Evolutionary conservation across 2,329 filamentous ascomycete genomes (phyloP), one percentile per base, ranked within the genome.

Genomic region (Akanthomyces muscarius): DNA sequence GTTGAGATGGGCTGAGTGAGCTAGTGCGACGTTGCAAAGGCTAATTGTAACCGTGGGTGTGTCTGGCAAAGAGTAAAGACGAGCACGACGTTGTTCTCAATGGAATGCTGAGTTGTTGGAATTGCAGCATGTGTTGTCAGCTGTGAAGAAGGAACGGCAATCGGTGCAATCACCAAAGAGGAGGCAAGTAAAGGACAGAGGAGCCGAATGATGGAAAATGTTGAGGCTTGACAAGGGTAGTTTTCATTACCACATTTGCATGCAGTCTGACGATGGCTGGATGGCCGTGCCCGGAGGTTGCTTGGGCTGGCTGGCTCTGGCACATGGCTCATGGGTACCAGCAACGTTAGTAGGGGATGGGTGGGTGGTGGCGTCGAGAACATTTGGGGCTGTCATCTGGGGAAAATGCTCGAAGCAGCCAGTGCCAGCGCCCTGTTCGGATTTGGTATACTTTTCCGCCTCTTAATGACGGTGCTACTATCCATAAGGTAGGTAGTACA

Each of bases 161-260:
- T 41, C 16, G 13, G 4, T 5, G 3, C 14, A 36, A 16, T 16
- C 10, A 5, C 38, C 38, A 3, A 45, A 30, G 10, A 7, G n/a
- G 16, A 14, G n/a, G 18, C 42, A 45, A 7, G 33, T 30, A 2
- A 36, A 11, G 33, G 10, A 11, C 33, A 45, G n/a, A 16, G 42
- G 42, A 21, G 10, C 4, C 14, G 38, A 41, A 16, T 10, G 33
- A 38, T 38, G 33, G 33, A 41, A 41, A 41, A 16, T 16, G 38
- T 41, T 41, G 38, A 41, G 38, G 38, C 38, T 41, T 16, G 21
- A 21, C 45, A 45, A 45, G 45, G 38, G 38, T 41, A 51, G 48
- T 51, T 51, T 51, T 25, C 48, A 51, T 51, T 51, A 51, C 48
- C 48, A 51, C 48, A 51, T 33, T n/a, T 33, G 33, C 36, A 52